These are phyloP conservation scores for Rhizopus microsporus DNA, from an alignment of 371 early-diverging fungal species.

Conservation along the genomic window DNA sequence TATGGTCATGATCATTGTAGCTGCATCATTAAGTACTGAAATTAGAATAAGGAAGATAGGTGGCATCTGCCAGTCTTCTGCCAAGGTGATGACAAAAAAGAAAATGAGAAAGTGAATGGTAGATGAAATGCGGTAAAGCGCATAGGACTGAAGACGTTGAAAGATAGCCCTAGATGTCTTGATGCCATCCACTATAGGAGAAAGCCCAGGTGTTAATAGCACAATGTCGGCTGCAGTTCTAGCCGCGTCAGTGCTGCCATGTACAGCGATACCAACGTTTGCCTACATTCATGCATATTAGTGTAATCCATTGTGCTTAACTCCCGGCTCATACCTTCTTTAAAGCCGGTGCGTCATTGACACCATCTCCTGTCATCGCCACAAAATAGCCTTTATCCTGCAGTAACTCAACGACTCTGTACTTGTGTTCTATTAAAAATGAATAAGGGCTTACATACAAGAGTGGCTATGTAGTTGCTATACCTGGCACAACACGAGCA, in stretches of 20 bases:
- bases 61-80: conserved; percentile 80
- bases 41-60: conserved; percentile 81
- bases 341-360: conserved; percentile 87
- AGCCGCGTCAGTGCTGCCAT: conserved; percentile 91
- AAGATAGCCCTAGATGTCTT: conserved; percentile 85
- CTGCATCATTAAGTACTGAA: conserved; percentile 85
- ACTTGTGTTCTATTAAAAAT: conserved; percentile 81
- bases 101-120: conserved; percentile 91
- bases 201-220: conserved; percentile 81
- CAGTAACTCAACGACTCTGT: conserved; percentile 74
- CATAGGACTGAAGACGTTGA: conserved; percentile 88
- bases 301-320: not conserved
- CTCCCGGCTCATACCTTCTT: conserved; percentile 56
- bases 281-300: conserved; percentile 39
- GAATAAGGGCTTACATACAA: conserved; percentile 18
- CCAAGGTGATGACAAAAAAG: conserved; percentile 85
- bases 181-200: conserved; percentile 88
- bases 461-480: conserved; percentile 28
- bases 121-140: conserved; percentile 88
- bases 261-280: conserved; percentile 86
- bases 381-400: conserved; percentile 75
- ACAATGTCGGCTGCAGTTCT: conserved; percentile 94
- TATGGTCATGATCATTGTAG: conserved; percentile 87
- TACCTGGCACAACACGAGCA: conserved; percentile 68
- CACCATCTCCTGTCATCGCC: conserved; percentile 90